These are phyloP conservation scores for Tilletia walkeri DNA, from an alignment of 1,284 basidiomycete genomes.

Conservation along the genomic window DNA sequence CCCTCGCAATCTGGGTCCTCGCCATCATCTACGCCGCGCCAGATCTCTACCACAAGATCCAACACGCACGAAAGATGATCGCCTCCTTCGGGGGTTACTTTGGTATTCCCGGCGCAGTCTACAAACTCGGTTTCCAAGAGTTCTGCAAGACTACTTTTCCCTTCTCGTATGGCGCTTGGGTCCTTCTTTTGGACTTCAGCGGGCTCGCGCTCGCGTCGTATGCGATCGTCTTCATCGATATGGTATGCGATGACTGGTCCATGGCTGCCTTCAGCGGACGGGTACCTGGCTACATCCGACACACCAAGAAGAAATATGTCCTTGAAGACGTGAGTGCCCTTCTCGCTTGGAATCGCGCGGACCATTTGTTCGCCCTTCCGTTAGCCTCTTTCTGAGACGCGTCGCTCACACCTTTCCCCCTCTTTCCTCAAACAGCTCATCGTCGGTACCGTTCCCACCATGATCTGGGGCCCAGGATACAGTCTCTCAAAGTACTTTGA, in stretches of 20 bases:
- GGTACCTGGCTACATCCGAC: slow-evolving; percentile 11
- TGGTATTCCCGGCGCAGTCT: neutral
- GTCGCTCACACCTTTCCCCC: neutral
- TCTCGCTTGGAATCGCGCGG: neutral
- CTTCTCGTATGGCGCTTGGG: neutral
- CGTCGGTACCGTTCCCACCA: neutral
- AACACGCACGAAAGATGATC: slow-evolving; percentile 1
- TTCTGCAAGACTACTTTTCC: slow-evolving; percentile 1
- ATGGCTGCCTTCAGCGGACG: slow-evolving; percentile 14
- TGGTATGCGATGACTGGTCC: slow-evolving; percentile 17
- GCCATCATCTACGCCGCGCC: slow-evolving; percentile 11
- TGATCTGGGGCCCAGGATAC: slow-evolving; percentile 2
- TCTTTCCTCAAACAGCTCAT: neutral
- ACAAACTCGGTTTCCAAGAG: slow-evolving; percentile 8
- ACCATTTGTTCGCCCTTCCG: too few species aligned
- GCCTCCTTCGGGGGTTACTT: slow-evolving; percentile 9
- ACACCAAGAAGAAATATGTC: slow-evolving; percentile 14
- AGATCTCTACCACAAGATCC: slow-evolving; percentile 9
- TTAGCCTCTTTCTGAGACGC: too few species aligned
- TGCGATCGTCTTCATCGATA: slow-evolving; percentile 17
- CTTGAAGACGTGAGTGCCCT: slow-evolving; percentile 5
- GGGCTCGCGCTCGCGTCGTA: slow-evolving; percentile 4
- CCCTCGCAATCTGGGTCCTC: neutral
- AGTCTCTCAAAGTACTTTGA: slow-evolving; percentile 2
- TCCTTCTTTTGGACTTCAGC: neutral